A percentile compares a stretch with the other conserved stretches of the same genome.
Evolutionary conservation across 352 stramenopile genomes (phyloP).

Genomic region (Sclerospora graminicola): DNA sequence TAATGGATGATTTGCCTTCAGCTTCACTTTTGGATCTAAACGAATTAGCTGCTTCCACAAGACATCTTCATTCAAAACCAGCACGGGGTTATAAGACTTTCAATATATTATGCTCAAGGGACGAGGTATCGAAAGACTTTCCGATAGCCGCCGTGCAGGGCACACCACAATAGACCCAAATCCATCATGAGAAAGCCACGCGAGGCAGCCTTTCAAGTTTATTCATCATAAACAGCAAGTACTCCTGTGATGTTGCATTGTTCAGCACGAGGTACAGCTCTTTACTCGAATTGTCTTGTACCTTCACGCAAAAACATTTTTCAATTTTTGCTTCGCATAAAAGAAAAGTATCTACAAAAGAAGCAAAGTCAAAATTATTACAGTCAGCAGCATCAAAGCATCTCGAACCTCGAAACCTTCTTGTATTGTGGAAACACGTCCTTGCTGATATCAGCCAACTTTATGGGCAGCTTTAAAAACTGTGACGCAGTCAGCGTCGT

Average conservation of each 20-base stretch:
- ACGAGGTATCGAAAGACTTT: constrained; percentile 30
- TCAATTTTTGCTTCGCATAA: constrained; percentile 62
- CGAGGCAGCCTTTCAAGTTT: constrained; percentile 44
- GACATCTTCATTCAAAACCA: constrained; percentile 31
- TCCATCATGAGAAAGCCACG: constrained; percentile 77
- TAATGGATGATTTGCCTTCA: constrained; percentile 56
- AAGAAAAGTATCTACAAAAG: constrained; percentile 59
- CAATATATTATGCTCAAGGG: not conserved
- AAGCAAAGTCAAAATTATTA: not conserved
- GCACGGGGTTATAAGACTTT: not conserved
- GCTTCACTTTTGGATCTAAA: constrained; percentile 48
- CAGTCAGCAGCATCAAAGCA: no score
- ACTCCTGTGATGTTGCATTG: constrained; percentile 51
- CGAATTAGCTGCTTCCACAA: constrained; percentile 69
- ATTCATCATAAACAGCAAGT: constrained; percentile 68
- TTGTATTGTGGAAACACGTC: constrained; percentile 75
- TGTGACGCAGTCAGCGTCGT: no score
- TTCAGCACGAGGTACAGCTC: constrained; percentile 80
- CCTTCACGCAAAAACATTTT: constrained; percentile 64
- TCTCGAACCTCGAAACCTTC: constrained; percentile 46
- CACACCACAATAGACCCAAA: constrained; percentile 71
- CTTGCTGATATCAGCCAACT: constrained; percentile 76
- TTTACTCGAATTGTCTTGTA: constrained; percentile 54
- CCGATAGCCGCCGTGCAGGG: constrained; percentile 42
- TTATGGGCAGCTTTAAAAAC: constrained; percentile 65